These are phyloP conservation scores for Scenedesmus sp. DNA, from an alignment of 163 green algal species.

Conservation along the genomic window DNA sequence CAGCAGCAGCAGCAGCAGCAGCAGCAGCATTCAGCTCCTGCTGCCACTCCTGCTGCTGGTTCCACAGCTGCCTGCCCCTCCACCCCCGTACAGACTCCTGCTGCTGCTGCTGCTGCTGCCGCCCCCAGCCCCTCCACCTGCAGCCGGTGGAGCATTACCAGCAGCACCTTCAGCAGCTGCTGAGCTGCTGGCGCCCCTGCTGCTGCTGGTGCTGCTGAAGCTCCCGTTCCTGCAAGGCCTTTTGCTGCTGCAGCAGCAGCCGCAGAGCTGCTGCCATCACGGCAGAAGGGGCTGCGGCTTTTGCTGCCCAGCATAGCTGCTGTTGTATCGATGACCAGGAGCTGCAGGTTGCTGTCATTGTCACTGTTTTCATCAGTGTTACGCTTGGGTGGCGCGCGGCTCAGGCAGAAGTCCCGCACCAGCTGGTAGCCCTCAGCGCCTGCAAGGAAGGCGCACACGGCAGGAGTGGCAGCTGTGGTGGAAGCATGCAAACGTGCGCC, in stretches of 20 bases:
- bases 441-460: neutral
- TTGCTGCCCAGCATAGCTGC: neutral
- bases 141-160: neutral
- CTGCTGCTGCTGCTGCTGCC: neutral
- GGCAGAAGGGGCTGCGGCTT: neutral
- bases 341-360: neutral
- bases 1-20: neutral
- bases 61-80: neutral
- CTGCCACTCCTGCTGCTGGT: constrained; percentile 11
- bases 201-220: constrained; percentile 6
- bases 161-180: neutral
- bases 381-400: neutral
- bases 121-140: neutral
- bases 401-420: neutral
- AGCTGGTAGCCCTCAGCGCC: neutral
- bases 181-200: neutral
- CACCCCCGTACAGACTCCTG: neutral
- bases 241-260: constrained; percentile 13
- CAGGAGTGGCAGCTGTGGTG: too few species aligned
- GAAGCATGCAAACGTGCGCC: too few species aligned
- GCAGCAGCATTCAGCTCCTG: neutral
- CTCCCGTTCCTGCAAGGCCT: neutral
- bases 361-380: neutral
- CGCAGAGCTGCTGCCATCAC: neutral
- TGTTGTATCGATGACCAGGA: neutral